Conservation (phyloP, 1,284 basidiomycete genomes). For the Phlebopus sp. region DNA sequence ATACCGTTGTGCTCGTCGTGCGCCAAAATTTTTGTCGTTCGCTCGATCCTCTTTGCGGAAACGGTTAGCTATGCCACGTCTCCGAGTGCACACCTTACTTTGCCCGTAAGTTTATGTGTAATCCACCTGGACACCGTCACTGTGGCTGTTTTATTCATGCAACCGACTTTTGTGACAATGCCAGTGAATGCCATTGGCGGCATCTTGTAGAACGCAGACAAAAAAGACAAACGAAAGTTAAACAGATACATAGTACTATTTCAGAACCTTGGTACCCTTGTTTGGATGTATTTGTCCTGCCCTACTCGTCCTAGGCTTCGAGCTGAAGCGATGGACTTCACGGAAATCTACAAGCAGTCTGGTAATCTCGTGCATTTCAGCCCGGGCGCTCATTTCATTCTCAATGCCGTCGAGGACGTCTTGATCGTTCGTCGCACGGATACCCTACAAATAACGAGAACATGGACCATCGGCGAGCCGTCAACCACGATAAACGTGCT, state of each 20-base stretch:
- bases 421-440: constrained; percentile 74
- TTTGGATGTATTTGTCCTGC: not conserved
- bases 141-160: constrained; percentile 80
- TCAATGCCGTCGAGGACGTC: constrained; percentile 69
- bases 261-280: not conserved
- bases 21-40: constrained; percentile 71
- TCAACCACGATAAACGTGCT: constrained; percentile 45
- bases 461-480: constrained; percentile 61
- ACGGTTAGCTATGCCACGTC: constrained; percentile 6
- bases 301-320: too few species aligned
- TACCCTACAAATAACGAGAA: constrained; percentile 70
- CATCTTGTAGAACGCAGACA: constrained; percentile 40
- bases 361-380: constrained; percentile 66
- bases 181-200: constrained; percentile 73
- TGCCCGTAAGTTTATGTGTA: constrained; percentile 66
- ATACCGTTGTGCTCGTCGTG: constrained; percentile 67
- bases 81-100: constrained; percentile 44
- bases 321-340: constrained; percentile 77
- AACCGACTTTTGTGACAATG: constrained; percentile 71
- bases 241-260: too few species aligned
- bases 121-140: constrained; percentile 72
- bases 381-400: constrained; percentile 70
- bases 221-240: not conserved
- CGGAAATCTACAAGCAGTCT: constrained; percentile 76
- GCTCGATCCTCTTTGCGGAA: constrained; percentile 55